These are phyloP conservation scores for Hymenoscyphus fraxineus DNA, from an alignment of 2,329 filamentous ascomycete genomes.

Conservation along the genomic window DNA sequence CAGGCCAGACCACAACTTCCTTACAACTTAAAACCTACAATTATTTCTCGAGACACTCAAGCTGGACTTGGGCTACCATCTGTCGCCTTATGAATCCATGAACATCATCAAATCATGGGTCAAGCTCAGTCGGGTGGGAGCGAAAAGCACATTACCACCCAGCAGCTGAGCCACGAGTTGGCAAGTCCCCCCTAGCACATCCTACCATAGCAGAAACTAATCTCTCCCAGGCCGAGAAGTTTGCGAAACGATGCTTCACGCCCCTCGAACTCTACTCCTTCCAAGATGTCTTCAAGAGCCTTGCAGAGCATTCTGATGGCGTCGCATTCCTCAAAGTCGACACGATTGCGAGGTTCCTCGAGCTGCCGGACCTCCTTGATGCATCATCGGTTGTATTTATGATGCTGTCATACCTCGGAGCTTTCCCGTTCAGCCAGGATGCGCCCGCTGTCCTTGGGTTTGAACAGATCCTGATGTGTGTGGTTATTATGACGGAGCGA, in stretches of 20 bases:
- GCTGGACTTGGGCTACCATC: not conserved
- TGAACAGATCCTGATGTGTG: constrained; percentile 67
- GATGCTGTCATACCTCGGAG: constrained; percentile 66
- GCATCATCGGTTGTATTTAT: constrained; percentile 68
- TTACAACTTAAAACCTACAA: not conserved
- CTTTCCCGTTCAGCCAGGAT: constrained; percentile 69
- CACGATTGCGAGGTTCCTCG: constrained; percentile 67
- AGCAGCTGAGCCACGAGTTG: constrained; percentile 34
- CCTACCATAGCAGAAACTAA: constrained; percentile 11
- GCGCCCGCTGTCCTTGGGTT: constrained; percentile 67
- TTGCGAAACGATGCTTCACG: constrained; percentile 68
- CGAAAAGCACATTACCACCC: constrained; percentile 27
- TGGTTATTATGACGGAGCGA: constrained; percentile 68
- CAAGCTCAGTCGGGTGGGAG: constrained; percentile 33
- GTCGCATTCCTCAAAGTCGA: constrained; percentile 66
- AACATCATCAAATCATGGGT: constrained; percentile 29
- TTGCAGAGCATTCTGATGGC: constrained; percentile 60
- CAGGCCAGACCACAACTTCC: not conserved
- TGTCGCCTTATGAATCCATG: not conserved
- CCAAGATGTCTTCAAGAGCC: constrained; percentile 67
- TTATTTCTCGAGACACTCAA: not conserved
- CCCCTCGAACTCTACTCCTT: constrained; percentile 70
- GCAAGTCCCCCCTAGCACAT: constrained; percentile 20
- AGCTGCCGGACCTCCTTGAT: constrained; percentile 66
- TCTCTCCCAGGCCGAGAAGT: constrained; percentile 50